phyloP scores from a whole-genome alignment of 2,329 filamentous ascomycete species.

The Elsinoe australis region DNA sequence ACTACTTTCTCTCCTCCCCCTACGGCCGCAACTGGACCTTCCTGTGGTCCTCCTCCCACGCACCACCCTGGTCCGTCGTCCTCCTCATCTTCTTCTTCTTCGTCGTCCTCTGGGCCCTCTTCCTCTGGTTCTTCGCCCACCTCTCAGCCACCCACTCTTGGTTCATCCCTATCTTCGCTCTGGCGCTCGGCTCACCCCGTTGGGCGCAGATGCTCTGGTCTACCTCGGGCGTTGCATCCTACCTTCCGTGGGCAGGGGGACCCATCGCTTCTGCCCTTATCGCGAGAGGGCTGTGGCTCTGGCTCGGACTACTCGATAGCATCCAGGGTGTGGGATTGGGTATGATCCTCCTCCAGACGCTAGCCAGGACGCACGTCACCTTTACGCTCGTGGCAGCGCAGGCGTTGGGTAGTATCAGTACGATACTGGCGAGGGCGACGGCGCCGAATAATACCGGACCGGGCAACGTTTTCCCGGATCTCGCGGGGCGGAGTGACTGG shows the following conservation, averaged over 20 bases:
- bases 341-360: conserved; percentile 55
- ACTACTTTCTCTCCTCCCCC: conserved; percentile 58
- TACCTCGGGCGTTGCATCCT: conserved; percentile 52
- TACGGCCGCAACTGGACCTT: conserved; percentile 62
- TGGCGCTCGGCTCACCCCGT: conserved; percentile 57
- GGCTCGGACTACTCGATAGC: conserved; percentile 58
- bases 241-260: conserved; percentile 55
- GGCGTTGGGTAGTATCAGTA: conserved; percentile 54
- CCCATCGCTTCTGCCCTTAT: conserved; percentile 49
- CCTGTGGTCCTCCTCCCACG: conserved; percentile 52
- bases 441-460: conserved; percentile 56
- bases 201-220: conserved; percentile 64
- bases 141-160: conserved; percentile 56
- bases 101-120: conserved; percentile 47
- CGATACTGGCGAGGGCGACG: conserved; percentile 53
- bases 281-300: conserved; percentile 55
- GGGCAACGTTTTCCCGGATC: conserved; percentile 55
- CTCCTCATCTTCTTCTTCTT: conserved; percentile 51
- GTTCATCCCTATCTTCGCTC: conserved; percentile 60
- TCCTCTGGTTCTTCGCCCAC: conserved; percentile 46
- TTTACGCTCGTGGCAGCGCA: conserved; percentile 56
- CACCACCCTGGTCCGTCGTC: conserved; percentile 49
- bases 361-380: conserved; percentile 57
- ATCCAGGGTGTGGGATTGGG: conserved; percentile 60
- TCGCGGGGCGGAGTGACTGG: conserved; percentile 40